Base-by-base conservation (phyloP, 2,329 filamentous ascomycete species). In the Microthyrium microscopicum region DNA sequence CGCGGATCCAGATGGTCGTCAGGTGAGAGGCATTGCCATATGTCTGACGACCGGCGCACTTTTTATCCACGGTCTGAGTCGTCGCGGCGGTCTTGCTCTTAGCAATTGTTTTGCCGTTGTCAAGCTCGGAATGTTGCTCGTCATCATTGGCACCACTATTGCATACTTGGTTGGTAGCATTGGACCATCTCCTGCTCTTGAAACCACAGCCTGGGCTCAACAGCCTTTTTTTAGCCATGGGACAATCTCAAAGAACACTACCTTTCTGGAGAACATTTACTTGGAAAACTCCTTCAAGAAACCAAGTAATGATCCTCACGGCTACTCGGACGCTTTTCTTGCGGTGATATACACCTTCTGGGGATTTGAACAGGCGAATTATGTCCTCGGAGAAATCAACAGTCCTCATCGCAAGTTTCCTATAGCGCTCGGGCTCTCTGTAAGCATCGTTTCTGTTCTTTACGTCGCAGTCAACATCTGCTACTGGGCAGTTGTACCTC, bases 1-100 rank as follows among this genome's bases (percentile, higher is more conserved):
- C n/a, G 46, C 9, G 27, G 20, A 31, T 30, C 11, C 26, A 18
- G 8, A 31, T 19, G 49, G 44, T 17, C 52, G 51, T 11, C 36
- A 51, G 2, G 55, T 62, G 9, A 52, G 61, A 20, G 64, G 56
- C 3, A 56, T 70, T 25, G 66, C 66, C 0, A 51, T 68, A 17
- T 54, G 46, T 4, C 51, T 61, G 5, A 55, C 55, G 66, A 6
- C 21, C n/a, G 7, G 15, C 7, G 43, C 42, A 8, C 39, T 42
- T 7, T 22, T 65, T 61, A 15, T 46, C 8, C 30, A 39, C 19
- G 35, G 39, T 5, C 21, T 42, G 12, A 38, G 40, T 9, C 41
- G 43, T 8, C 39, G 44, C n/a, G 44, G 41, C 28, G 44, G 44
- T 19, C 41, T 42, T 3, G 37, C 37, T 16, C 29, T 46, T 15